Base-by-base conservation (phyloP, 1,139 yeast genomes). In the Kluyveromyces sp. region DNA sequence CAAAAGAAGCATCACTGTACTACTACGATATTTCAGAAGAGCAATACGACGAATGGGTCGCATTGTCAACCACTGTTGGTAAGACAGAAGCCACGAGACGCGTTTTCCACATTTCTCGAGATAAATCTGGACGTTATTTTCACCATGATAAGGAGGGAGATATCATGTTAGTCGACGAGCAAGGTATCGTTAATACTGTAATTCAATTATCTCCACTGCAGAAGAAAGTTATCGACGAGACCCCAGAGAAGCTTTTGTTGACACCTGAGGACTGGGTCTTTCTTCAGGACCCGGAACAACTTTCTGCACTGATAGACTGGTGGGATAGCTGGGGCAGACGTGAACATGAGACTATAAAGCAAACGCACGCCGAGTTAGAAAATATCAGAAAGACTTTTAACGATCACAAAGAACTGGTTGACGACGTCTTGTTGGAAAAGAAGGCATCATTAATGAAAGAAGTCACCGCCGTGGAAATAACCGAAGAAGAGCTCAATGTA, bases 261-360 rank as follows among this genome's bases (percentile, higher is more conserved):
- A 73, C 78, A 4, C 54, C 65, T 7, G 73, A 74, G 37, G 87
- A 96, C 92, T 78, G 87, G 53, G 81, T 63, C 56, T 85, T 74
- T 54, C 57, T 70, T 28, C 95, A 88, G 48, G 66, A 64, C 1
- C 72, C 75, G 1, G 76, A 73, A 9, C 83, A 84, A 43, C 63
- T 89, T 30, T 75, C 73, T 1, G 60, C 59, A n/a, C 62, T 92
- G 26, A 50, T 81, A 6, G 58, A 65, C 11, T 84, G 94, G 87
- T 69, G 89, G 44, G 80, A 83, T 55, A 80, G 78, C 6, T 76
- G 80, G 73, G 97, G 97, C 3, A 69, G 68, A 42, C 70, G 96
- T 38, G 98, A 92, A 58, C 71, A 79, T 8, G 71, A 68, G 33
- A 70, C 92, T 38, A 66, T 75, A 32, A 81, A 81, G 50, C 95